These are phyloP conservation scores for Antitrichia curtipendula DNA, from an alignment of 225 moss, liverwort and hornwort genomes.

Conservation along the genomic window DNA sequence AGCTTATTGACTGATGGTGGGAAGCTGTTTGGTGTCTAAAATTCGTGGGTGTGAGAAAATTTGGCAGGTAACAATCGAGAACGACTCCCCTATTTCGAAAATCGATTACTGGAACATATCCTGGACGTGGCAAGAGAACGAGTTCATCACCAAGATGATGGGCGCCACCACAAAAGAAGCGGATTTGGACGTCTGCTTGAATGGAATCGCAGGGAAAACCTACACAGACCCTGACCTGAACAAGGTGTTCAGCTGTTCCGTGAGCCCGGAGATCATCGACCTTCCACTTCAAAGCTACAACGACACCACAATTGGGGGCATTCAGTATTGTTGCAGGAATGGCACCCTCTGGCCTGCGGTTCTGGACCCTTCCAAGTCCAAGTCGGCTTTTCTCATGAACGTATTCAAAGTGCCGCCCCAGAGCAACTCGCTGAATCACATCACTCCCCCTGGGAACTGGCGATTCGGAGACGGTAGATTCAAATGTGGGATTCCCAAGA, in stretches of 20 bases:
- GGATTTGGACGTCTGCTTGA: slow-evolving; percentile 43
- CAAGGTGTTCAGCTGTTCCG: slow-evolving; percentile 51
- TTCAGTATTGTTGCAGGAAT: slow-evolving; percentile 67
- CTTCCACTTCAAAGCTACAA: slow-evolving; percentile 26
- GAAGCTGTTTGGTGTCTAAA: background rate
- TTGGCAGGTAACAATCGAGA: slow-evolving; percentile 51
- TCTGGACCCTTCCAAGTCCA: slow-evolving; percentile 51
- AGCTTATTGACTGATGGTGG: background rate
- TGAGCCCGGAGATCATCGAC: slow-evolving; percentile 59
- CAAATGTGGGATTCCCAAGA: slow-evolving; percentile 30
- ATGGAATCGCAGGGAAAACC: slow-evolving; percentile 35
- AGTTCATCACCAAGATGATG: slow-evolving; percentile 59
- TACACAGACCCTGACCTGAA: slow-evolving; percentile 30
- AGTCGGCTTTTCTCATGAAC: slow-evolving; percentile 45
- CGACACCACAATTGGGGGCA: slow-evolving; percentile 23
- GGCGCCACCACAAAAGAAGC: slow-evolving; percentile 58
- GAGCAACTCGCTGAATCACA: background rate
- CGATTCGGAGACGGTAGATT: slow-evolving; percentile 38
- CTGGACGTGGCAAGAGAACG: slow-evolving; percentile 66
- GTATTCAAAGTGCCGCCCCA: slow-evolving; percentile 37
- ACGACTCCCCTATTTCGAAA: slow-evolving; percentile 32
- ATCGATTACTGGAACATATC: slow-evolving; percentile 67
- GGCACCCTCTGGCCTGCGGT: slow-evolving; percentile 58
- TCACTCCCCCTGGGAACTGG: slow-evolving; percentile 52
- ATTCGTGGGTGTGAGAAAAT: background rate